Conservation (phyloP, 2,329 filamentous ascomycete genomes). For the Xylaria sp. region DNA sequence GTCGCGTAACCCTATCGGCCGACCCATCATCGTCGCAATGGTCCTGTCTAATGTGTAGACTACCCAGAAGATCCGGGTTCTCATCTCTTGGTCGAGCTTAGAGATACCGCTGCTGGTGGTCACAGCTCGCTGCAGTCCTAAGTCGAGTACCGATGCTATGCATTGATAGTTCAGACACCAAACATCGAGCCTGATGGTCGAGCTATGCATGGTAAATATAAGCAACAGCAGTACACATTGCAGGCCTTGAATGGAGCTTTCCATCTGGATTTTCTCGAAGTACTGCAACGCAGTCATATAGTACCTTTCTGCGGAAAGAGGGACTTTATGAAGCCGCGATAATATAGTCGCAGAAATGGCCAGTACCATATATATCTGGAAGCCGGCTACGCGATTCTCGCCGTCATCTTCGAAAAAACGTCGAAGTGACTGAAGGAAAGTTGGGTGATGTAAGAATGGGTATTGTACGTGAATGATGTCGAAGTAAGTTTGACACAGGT, state of each 20-base stretch:
- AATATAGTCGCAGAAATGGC: conserved; percentile 61
- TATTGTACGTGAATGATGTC: conserved; percentile 60
- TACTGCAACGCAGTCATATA: conserved; percentile 60
- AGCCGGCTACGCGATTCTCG: conserved; percentile 51
- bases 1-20: conserved; percentile 65
- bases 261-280: conserved; percentile 59
- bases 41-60: conserved; percentile 63
- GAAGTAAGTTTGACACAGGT: conserved; percentile 61
- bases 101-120: conserved; percentile 57
- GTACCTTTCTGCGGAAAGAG: conserved; percentile 61
- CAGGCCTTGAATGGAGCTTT: conserved; percentile 61
- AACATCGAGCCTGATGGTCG: conserved; percentile 60
- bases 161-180: conserved; percentile 69
- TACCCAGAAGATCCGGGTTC: conserved; percentile 67
- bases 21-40: conserved; percentile 66
- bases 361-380: conserved; percentile 65
- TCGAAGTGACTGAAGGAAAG: conserved; percentile 53
- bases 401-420: conserved; percentile 50
- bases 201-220: conserved; percentile 63
- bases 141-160: conserved; percentile 61
- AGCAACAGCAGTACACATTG: conserved; percentile 61
- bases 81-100: conserved; percentile 62
- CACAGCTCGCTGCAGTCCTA: conserved; percentile 64
- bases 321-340: conserved; percentile 56
- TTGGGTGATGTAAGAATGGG: conserved; percentile 60